Conservation (phyloP, 768 basidiomycete species). For the Candolleomyces efflorescens region DNA sequence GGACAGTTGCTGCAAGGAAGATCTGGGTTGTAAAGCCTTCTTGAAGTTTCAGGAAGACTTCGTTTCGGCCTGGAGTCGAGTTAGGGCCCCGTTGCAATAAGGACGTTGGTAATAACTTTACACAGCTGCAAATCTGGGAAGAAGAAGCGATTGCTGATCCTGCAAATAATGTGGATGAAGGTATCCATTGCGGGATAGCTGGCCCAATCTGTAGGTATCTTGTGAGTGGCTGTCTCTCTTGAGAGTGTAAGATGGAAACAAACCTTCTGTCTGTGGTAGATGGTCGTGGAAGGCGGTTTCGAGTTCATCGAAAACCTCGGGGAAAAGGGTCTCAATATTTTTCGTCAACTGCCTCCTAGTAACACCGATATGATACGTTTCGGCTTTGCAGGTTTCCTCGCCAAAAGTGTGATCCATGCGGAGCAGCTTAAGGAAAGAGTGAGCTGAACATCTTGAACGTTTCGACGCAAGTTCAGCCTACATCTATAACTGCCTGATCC, state of each 20-base stretch:
- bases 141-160: background rate
- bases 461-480: background rate
- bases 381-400: constrained; percentile 15
- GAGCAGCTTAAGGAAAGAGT: constrained; percentile 21
- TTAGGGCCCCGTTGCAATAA: background rate
- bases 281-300: constrained; percentile 29
- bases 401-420: constrained; percentile 33
- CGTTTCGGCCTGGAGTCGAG: background rate
- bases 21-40: background rate
- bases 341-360: constrained; percentile 24
- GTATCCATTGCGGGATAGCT: background rate
- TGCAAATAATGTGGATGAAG: background rate
- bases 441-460: background rate
- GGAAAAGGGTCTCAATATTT: constrained; percentile 29
- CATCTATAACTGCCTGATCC: constrained; percentile 4
- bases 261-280: constrained; percentile 27
- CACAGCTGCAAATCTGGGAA: background rate
- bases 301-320: constrained; percentile 39
- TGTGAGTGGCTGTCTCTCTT: background rate
- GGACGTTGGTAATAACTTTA: background rate
- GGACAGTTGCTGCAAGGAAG: background rate
- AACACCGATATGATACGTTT: constrained; percentile 21
- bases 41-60: background rate
- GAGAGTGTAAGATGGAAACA: background rate
- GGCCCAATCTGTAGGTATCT: background rate